phyloP scores from a whole-genome alignment of 371 early-diverging fungal genomes.

The Circinella umbellata region DNA sequence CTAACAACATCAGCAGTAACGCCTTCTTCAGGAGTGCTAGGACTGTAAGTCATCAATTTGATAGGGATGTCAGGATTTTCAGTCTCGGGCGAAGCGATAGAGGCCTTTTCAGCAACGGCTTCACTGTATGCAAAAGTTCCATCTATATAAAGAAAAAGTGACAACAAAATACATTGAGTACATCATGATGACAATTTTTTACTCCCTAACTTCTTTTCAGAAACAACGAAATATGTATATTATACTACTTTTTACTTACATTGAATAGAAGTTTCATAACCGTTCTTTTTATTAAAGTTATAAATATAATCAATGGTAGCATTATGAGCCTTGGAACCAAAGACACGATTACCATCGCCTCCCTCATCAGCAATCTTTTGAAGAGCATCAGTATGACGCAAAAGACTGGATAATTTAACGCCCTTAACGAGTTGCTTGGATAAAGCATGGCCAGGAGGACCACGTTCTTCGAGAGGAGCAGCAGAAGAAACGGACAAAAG shows the following conservation, averaged over 20 bases:
- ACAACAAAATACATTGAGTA: neutral
- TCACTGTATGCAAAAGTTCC: constrained; percentile 11
- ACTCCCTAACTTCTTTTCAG: no score
- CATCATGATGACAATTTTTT: no score
- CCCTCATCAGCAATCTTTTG: constrained; percentile 11
- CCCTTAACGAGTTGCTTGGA: constrained; percentile 14
- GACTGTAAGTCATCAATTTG: constrained; percentile 14
- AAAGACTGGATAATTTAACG: constrained; percentile 14
- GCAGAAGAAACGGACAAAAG: constrained; percentile 1
- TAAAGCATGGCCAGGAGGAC: constrained; percentile 14
- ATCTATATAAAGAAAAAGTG: neutral
- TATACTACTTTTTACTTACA: neutral
- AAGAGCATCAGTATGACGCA: constrained; percentile 10
- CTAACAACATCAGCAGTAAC: constrained; percentile 7
- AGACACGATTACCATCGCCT: constrained; percentile 12
- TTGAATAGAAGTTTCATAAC: constrained; percentile 1
- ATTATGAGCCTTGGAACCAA: constrained; percentile 19
- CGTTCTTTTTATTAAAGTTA: constrained; percentile 1
- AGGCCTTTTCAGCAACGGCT: neutral
- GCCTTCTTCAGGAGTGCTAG: constrained; percentile 16
- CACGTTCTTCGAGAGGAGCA: constrained; percentile 16
- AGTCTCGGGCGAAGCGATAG: neutral
- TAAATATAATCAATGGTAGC: constrained; percentile 17
- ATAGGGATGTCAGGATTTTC: neutral
- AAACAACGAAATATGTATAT: no score